A percentile compares a stretch with the other conserved stretches of the same genome.
These are phyloP conservation scores for Penstemon davidsonii DNA, from an alignment of 257 asterid species.

Conservation along the genomic window DNA sequence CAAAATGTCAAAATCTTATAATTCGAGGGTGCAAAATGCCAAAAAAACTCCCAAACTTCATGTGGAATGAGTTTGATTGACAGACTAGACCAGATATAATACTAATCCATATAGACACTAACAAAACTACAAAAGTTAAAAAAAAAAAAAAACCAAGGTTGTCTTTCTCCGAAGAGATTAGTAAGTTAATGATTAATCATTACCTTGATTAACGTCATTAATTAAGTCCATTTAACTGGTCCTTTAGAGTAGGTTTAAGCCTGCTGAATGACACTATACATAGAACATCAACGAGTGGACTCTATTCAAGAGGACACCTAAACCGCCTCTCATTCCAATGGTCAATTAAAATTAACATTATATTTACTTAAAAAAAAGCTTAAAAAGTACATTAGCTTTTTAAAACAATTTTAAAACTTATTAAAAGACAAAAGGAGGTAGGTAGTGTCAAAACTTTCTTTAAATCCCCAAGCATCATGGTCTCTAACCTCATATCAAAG, in stretches of 20 bases:
- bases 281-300: slow-evolving; percentile 10
- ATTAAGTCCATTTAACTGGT: slow-evolving; percentile 25
- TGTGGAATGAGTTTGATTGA: too few relatives aligned
- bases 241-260: slow-evolving; percentile 49
- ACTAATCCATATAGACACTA: neutral
- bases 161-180: neutral
- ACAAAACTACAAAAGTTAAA: too few relatives aligned
- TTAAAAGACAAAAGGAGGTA: neutral
- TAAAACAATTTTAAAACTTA: neutral
- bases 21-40: too few relatives aligned
- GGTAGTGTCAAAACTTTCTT: slow-evolving; percentile 36
- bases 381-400: slow-evolving; percentile 16
- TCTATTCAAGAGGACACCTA: slow-evolving; percentile 23
- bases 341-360: slow-evolving; percentile 11
- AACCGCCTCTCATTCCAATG: neutral
- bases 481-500: slow-evolving; percentile 30
- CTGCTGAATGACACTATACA: slow-evolving; percentile 46
- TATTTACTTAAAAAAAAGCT: slow-evolving; percentile 5
- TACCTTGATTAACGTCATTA: neutral
- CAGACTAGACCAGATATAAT: too few relatives aligned
- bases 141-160: too few relatives aligned
- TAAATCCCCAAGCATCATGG: slow-evolving; percentile 30
- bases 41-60: too few relatives aligned
- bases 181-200: neutral
- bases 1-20: too few relatives aligned